Conservation (phyloP, 2,329 filamentous ascomycete genomes). For the Diplocarpon mali region DNA sequence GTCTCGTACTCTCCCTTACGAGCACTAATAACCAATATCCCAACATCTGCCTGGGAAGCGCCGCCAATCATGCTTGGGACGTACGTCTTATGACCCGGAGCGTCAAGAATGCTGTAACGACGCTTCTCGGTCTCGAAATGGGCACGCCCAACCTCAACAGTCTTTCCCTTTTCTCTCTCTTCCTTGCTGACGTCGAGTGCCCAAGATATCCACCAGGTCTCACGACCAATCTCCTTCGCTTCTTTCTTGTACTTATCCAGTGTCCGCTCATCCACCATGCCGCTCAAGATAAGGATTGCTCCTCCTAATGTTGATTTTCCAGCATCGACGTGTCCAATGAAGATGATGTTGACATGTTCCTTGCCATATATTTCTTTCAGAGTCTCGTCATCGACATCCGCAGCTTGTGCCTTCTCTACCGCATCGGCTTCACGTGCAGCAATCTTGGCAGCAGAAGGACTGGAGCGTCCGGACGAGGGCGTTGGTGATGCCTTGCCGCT, state of each 20-base stretch:
- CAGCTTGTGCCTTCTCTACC: constrained; percentile 59
- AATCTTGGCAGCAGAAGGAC: constrained; percentile 51
- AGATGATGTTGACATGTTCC: constrained; percentile 87
- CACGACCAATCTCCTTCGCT: constrained; percentile 88
- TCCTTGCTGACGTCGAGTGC: constrained; percentile 95
- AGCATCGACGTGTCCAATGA: constrained; percentile 96
- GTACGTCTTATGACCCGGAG: constrained; percentile 94
- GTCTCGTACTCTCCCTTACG: constrained; percentile 99
- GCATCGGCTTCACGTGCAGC: constrained; percentile 61
- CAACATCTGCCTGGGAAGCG: constrained; percentile 85
- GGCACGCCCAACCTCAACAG: constrained; percentile 89
- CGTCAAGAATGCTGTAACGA: constrained; percentile 91
- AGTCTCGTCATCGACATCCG: constrained; percentile 71
- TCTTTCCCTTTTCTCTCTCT: constrained; percentile 93
- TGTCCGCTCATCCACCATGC: constrained; percentile 98
- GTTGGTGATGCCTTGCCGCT: constrained; percentile 70
- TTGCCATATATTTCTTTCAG: constrained; percentile 95
- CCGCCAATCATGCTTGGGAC: constrained; percentile 98
- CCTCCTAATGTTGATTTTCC: constrained; percentile 96
- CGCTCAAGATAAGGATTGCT: constrained; percentile 82
- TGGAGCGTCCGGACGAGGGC: constrained; percentile 74
- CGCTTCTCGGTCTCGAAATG: constrained; percentile 97
- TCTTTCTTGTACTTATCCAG: constrained; percentile 97
- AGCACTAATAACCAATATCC: constrained; percentile 89
- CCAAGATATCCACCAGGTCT: constrained; percentile 99